A percentile compares a stretch with the other conserved stretches of the same genome.
phyloP scores from a whole-genome alignment of 805 yeast genomes.

The Pichia nakasei region DNA sequence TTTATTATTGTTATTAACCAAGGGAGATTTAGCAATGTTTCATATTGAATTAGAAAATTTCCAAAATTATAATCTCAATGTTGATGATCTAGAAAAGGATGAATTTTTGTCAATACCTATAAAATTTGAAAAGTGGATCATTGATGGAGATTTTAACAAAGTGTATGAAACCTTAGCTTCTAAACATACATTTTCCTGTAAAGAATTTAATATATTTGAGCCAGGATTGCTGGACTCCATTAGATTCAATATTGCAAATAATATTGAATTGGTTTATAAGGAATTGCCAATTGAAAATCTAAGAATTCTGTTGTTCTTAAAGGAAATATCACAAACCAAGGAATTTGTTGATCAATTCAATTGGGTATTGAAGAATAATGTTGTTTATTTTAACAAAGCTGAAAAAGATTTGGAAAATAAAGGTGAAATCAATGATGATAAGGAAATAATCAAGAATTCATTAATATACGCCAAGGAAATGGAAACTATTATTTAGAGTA shows the following conservation, averaged over 20 bases:
- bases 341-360: conserved; percentile 44
- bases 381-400: conserved; percentile 34
- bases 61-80: conserved; percentile 35
- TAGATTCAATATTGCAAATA: conserved; percentile 76
- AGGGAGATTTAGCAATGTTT: conserved; percentile 78
- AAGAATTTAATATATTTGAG: conserved; percentile 74
- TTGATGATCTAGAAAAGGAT: conserved; percentile 54
- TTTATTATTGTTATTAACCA: conserved; percentile 65
- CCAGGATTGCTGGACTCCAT: conserved; percentile 69
- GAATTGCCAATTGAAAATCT: conserved; percentile 75
- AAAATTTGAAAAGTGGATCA: conserved; percentile 82
- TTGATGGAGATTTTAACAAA: conserved; percentile 94
- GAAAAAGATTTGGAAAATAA: conserved; percentile 13
- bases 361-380: conserved; percentile 51
- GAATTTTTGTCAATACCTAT: conserved; percentile 74
- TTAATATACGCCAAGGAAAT: conserved; percentile 82
- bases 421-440: conserved; percentile 29
- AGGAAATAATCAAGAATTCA: conserved; percentile 56
- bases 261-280: conserved; percentile 71
- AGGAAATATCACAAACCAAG: conserved; percentile 41
- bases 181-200: conserved; percentile 54
- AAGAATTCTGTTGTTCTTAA: conserved; percentile 66
- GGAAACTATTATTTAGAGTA: conserved; percentile 70
- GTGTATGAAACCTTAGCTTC: conserved; percentile 57
- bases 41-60: conserved; percentile 82